Evolutionary conservation across 352 stramenopile genomes (phyloP).

Genomic region (Phytophthora uliginosa): DNA sequence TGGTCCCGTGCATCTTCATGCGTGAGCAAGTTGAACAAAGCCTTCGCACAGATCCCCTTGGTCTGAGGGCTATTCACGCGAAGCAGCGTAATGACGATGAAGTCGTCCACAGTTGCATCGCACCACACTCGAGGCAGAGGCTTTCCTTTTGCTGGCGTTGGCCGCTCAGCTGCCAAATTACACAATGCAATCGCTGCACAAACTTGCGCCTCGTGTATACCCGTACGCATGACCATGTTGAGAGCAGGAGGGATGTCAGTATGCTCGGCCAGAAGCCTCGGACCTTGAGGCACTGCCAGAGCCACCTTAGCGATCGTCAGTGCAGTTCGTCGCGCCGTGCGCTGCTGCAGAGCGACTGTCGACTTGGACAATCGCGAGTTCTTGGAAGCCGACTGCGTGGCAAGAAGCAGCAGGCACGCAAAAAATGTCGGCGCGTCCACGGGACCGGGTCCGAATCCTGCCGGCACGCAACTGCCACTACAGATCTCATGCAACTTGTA

Average conservation of each 20-base stretch:
- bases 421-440: slow-evolving; percentile 62
- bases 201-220: slow-evolving; percentile 86
- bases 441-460: slow-evolving; percentile 14
- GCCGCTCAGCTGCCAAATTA: slow-evolving; percentile 79
- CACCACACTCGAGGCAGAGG: slow-evolving; percentile 53
- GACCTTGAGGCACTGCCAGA: slow-evolving; percentile 47
- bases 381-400: slow-evolving; percentile 64
- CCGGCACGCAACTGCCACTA: slow-evolving; percentile 26
- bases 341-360: slow-evolving; percentile 56
- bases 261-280: slow-evolving; percentile 56
- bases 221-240: slow-evolving; percentile 89
- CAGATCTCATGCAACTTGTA: slow-evolving; percentile 73
- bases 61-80: slow-evolving; percentile 86
- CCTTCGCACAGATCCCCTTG: slow-evolving; percentile 86
- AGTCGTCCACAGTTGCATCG: slow-evolving; percentile 82
- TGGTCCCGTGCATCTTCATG: slow-evolving; percentile 82
- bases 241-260: slow-evolving; percentile 70
- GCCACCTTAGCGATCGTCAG: slow-evolving; percentile 75
- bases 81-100: slow-evolving; percentile 89
- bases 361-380: slow-evolving; percentile 65
- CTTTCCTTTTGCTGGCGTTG: slow-evolving; percentile 24
- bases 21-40: slow-evolving; percentile 88
- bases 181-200: slow-evolving; percentile 88
- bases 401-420: slow-evolving; percentile 65
- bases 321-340: slow-evolving; percentile 65